Percentiles rank a stretch among this genome's conserved stretches.
Evolutionary conservation across 2,329 filamentous ascomycete species (phyloP).

Genomic region (Cordyceps fumosorosea): DNA sequence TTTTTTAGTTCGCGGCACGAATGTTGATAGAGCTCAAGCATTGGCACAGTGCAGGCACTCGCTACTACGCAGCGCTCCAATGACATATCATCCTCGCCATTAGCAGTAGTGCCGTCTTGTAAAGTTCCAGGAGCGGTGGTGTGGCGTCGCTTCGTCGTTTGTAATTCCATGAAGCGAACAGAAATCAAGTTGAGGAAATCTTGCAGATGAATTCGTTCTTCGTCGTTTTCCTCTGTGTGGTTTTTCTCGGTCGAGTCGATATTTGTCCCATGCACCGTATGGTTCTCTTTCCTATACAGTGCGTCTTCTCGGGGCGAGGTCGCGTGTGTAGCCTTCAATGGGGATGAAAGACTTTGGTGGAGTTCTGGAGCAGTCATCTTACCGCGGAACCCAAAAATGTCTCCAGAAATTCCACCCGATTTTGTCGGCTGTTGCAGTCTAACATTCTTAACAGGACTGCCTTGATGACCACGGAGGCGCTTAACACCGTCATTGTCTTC

Average conservation of each 20-base stretch:
- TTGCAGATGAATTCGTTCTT: constrained; percentile 69
- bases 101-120: constrained; percentile 34
- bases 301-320: constrained; percentile 51
- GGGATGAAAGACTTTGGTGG: constrained; percentile 39
- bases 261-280: constrained; percentile 37
- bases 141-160: constrained; percentile 87
- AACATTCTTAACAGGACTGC: constrained; percentile 71
- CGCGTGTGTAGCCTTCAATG: constrained; percentile 35
- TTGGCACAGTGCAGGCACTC: constrained; percentile 83
- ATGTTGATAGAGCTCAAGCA: constrained; percentile 92
- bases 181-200: constrained; percentile 93
- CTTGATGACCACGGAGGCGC: constrained; percentile 62
- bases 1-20: constrained; percentile 93
- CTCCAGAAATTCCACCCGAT: constrained; percentile 58
- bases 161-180: constrained; percentile 97
- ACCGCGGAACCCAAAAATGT: constrained; percentile 35
- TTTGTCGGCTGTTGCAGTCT: constrained; percentile 62
- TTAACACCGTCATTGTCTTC: constrained; percentile 58
- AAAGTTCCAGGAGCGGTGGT: constrained; percentile 59
- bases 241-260: constrained; percentile 32
- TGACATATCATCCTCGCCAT: constrained; percentile 45
- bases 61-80: constrained; percentile 79
- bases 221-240: constrained; percentile 43
- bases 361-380: constrained; percentile 16
- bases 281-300: constrained; percentile 45